Evolutionary conservation across 1,139 yeast genomes (phyloP).

Genomic region (Candida pseudoviswanathii): DNA sequence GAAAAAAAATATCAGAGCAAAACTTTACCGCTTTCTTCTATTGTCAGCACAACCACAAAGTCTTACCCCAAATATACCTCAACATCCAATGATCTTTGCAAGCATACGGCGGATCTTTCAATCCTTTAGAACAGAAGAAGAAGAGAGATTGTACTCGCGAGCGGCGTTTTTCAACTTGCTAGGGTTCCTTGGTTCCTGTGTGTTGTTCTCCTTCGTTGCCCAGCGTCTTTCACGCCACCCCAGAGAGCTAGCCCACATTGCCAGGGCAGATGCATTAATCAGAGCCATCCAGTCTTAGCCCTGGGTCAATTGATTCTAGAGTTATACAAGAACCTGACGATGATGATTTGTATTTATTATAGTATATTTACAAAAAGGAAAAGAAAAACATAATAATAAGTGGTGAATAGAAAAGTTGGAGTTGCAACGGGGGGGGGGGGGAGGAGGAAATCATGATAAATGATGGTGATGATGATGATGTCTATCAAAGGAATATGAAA

Average conservation of each 20-base stretch:
- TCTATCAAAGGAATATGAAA: slow-evolving; percentile 2
- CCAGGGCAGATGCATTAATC: slow-evolving; percentile 30
- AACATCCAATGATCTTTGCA: slow-evolving; percentile 53
- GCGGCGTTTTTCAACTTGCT: slow-evolving; percentile 80
- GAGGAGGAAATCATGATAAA: neutral
- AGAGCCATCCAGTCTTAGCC: slow-evolving; percentile 22
- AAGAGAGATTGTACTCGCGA: slow-evolving; percentile 75
- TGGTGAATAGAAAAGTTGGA: neutral
- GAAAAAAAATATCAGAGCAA: neutral
- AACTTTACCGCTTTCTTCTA: no score
- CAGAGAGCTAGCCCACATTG: slow-evolving; percentile 35
- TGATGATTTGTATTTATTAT: neutral
- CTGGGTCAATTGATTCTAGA: neutral
- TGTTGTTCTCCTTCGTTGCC: slow-evolving; percentile 77
- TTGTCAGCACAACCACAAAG: no score
- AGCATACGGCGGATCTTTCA: slow-evolving; percentile 77
- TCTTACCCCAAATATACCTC: neutral
- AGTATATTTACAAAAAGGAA: neutral
- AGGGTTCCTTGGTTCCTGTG: slow-evolving; percentile 82
- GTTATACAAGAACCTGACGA: no score
- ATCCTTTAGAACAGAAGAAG: slow-evolving; percentile 83
- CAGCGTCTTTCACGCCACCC: slow-evolving; percentile 56
- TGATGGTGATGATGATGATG: slow-evolving; percentile 2
- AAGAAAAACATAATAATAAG: neutral
- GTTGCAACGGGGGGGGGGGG: neutral